Evolutionary conservation across 345 rosid genomes (phyloP), one percentile per base, ranked within the genome.

Genomic region (Gossypium stocksii): DNA sequence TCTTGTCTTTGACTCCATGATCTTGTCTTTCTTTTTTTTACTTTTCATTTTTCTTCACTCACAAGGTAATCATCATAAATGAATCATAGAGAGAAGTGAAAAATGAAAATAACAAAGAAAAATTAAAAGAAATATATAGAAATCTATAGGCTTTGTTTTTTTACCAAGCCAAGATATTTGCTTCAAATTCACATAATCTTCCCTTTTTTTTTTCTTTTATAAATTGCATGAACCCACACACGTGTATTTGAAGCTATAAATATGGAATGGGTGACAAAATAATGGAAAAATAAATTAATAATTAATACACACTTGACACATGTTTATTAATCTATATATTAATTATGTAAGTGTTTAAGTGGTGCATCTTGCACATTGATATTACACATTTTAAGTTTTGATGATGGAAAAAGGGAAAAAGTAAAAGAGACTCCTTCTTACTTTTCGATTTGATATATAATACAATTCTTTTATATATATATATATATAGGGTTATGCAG

Each of bases 141-240:
- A 34, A 34, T 34, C 38, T 34, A 34, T 23, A 11, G 43, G 70
- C 74, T 81, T 87, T 83, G 88, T 85, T 84, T 85, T 75, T 63
- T 78, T 79, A 81, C 84, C 81, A 90, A 87, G 91, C 77, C 78
- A 87, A 84, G 82, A 77, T 79, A 76, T 86, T 89, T 93, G 95
- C 98, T 93, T 93, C 89, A 85, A 90, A 81, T 87, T 90, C 89
- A 93, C 93, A 89, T 90, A 80, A 93, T 83, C 86, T 80, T 71
- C 14, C 60, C 66, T 73, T 51, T 75, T 1, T 34, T 51, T 44
- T 73, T 66, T 45, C 27, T 56, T 76, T 80, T 78, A 70, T 52
- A 68, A 74, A 83, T 81, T 78, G 60, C 78, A 53, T 61, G 77
- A 81, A 81, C 77, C 83, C 82, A 89, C 93, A 87, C 95, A 87